Evolutionary conservation across 371 early-diverging fungal species (phyloP).

Genomic region (Apophysomyces trapeziformis): DNA sequence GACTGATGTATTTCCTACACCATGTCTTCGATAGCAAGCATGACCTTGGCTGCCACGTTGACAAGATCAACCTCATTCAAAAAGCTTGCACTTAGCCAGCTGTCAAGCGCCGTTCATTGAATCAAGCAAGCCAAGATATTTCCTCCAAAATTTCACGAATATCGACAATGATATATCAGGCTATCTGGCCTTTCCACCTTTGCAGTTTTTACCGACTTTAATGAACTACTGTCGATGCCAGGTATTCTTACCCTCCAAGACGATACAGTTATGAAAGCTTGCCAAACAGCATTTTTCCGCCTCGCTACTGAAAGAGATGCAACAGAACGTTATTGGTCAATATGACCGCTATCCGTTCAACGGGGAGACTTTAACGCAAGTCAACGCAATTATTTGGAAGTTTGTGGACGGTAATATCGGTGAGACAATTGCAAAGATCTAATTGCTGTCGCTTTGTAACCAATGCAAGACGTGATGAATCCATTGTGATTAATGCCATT

Average conservation of each 20-base stretch:
- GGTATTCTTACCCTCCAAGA: constrained; percentile 21
- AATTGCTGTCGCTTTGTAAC: constrained; percentile 12
- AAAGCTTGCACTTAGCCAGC: neutral
- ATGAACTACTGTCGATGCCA: constrained; percentile 21
- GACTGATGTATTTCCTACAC: no score
- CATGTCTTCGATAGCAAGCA: no score
- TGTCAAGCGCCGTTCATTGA: constrained; percentile 9
- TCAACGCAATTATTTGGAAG: constrained; percentile 12
- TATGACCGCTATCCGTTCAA: constrained; percentile 16
- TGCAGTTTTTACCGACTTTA: constrained; percentile 22
- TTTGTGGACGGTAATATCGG: constrained; percentile 11
- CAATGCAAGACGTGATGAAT: constrained; percentile 9
- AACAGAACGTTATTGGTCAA: constrained; percentile 11
- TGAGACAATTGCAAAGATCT: constrained; percentile 14
- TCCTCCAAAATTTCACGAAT: neutral
- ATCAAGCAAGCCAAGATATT: constrained; percentile 19
- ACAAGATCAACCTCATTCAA: neutral
- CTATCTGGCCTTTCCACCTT: constrained; percentile 19
- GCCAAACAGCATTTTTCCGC: constrained; percentile 14
- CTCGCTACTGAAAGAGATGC: constrained; percentile 12
- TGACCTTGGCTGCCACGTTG: neutral
- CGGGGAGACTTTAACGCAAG: constrained; percentile 11
- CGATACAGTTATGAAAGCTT: constrained; percentile 18
- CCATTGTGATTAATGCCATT: constrained; percentile 3
- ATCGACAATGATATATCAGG: constrained; percentile 13